Evolutionary conservation across 2,329 filamentous ascomycete genomes (phyloP).

Genomic region (Aureobasidium sp.): DNA sequence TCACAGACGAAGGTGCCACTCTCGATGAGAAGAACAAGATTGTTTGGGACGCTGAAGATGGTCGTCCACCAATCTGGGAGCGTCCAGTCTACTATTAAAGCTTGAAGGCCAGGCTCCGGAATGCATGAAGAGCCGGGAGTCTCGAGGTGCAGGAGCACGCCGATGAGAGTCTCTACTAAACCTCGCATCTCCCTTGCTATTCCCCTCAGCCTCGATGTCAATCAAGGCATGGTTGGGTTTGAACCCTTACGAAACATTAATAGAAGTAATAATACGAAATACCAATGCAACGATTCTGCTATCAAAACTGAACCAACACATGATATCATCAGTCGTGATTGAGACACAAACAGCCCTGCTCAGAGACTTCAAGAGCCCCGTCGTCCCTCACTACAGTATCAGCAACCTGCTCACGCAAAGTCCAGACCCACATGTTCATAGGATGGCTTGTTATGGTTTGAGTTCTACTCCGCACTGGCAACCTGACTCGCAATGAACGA

Average conservation of each 20-base stretch:
- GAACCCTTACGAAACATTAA: neutral
- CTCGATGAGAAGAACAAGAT: constrained; percentile 63
- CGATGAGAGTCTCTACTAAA: neutral
- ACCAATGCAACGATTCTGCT: neutral
- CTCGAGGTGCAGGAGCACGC: neutral
- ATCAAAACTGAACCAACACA: neutral
- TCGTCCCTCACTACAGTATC: neutral
- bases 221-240: neutral
- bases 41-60: constrained; percentile 48
- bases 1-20: constrained; percentile 68
- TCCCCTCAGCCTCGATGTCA: neutral
- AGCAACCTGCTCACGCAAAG: neutral
- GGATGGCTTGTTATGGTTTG: neutral
- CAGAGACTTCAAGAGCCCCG: neutral
- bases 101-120: neutral
- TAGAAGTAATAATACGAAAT: neutral
- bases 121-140: neutral
- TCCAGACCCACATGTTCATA: neutral
- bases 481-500: neutral
- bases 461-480: neutral
- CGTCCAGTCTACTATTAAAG: constrained; percentile 29
- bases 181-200: neutral
- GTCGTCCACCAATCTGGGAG: constrained; percentile 50
- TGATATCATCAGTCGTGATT: neutral
- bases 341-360: neutral